These are phyloP conservation scores for Populus hybrid DNA, from an alignment of 441 rosid genomes.

Conservation along the genomic window DNA sequence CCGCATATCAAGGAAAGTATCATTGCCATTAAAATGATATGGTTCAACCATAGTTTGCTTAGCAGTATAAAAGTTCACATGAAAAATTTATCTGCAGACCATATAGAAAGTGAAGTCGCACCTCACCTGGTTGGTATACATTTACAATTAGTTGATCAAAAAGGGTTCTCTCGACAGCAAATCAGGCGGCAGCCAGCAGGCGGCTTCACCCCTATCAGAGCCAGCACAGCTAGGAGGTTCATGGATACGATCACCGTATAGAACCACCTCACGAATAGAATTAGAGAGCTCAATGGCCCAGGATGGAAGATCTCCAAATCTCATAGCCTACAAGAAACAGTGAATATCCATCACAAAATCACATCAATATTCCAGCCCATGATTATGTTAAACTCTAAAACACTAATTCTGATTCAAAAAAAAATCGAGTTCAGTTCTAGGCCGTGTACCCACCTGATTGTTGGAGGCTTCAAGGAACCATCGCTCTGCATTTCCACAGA, in stretches of 20 bases:
- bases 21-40: background rate
- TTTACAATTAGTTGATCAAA: conserved; percentile 84
- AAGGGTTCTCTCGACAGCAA: conserved; percentile 67
- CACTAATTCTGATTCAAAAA: background rate
- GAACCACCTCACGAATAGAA: conserved; percentile 46
- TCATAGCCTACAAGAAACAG: conserved; percentile 63
- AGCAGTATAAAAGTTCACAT: background rate
- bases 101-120: conserved; percentile 26
- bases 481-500: conserved; percentile 47
- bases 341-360: background rate
- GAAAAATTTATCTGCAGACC: background rate
- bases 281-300: conserved; percentile 63
- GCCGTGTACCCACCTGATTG: conserved; percentile 55
- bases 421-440: background rate
- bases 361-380: no score
- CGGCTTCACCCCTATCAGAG: conserved; percentile 7
- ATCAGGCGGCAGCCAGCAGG: conserved; percentile 45
- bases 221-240: conserved; percentile 23
- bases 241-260: conserved; percentile 27
- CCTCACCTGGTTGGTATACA: conserved; percentile 85
- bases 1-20: background rate
- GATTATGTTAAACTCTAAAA: no score
- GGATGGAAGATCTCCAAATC: conserved; percentile 79
- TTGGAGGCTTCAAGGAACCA: conserved; percentile 69
- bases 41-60: background rate